A percentile compares a stretch with the other conserved stretches of the same genome.
Evolutionary conservation across 352 stramenopile species (phyloP).

Genomic region (Halophytophthora batemanensis): DNA sequence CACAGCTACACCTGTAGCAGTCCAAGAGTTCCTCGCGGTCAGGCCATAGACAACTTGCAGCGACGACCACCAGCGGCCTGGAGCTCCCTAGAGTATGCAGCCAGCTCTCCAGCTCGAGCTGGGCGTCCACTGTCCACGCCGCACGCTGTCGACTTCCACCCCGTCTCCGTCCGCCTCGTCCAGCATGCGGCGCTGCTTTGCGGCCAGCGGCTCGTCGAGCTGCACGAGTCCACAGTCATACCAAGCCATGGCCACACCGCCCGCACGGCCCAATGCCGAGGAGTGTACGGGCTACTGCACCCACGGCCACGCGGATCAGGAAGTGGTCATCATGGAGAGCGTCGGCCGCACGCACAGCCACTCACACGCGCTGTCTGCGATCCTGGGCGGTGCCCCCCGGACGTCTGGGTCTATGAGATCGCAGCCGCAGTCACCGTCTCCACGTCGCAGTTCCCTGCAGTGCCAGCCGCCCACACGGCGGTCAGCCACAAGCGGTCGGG

Average conservation of each 20-base stretch:
- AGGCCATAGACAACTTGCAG: no score
- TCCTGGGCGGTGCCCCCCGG: conserved; percentile 27
- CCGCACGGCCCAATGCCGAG: no score
- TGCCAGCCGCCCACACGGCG: conserved; percentile 4
- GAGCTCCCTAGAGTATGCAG: no score
- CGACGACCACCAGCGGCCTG: no score
- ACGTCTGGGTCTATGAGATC: conserved; percentile 12
- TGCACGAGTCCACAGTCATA: conserved; percentile 27
- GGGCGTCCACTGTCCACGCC: no score
- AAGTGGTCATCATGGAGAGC: conserved; percentile 8
- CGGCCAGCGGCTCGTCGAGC: conserved; percentile 1
- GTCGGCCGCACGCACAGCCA: conserved; percentile 27
- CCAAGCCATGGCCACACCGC: conserved; percentile 35
- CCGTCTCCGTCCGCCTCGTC: conserved; percentile 6
- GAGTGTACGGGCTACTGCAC: no score
- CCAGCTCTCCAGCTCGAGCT: no score
- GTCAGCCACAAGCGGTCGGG: conserved; percentile 6
- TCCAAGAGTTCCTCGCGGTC: no score
- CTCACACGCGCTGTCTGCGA: conserved; percentile 42
- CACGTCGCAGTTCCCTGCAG: conserved; percentile 6
- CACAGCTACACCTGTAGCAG: no score
- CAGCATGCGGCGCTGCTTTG: neutral
- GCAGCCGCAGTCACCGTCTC: conserved; percentile 20
- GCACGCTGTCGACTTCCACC: conserved; percentile 20
- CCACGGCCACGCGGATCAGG: conserved; percentile 9